Percentiles rank a stretch among this genome's conserved stretches.
These are phyloP conservation scores for Chamaenerion angustifolium DNA, from an alignment of 345 rosid species.

Conservation along the genomic window DNA sequence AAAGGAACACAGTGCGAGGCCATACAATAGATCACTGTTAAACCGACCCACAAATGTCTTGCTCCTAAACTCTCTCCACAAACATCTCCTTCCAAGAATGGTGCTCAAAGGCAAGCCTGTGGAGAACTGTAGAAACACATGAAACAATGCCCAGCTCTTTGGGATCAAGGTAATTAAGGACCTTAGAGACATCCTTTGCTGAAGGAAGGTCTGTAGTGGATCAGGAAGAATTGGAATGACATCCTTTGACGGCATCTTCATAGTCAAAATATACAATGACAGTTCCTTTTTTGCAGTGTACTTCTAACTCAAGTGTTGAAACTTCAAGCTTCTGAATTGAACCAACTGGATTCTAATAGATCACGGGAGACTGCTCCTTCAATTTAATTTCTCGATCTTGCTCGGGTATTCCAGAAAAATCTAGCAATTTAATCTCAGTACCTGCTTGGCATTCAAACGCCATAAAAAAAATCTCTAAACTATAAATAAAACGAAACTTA, in stretches of 20 bases:
- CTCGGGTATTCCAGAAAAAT: constrained; percentile 12
- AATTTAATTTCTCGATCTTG: constrained; percentile 9
- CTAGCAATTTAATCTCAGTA: constrained; percentile 17
- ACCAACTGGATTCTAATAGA: not conserved
- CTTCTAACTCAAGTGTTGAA: constrained; percentile 10
- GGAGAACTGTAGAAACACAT: constrained; percentile 56
- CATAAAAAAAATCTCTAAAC: constrained; percentile 34
- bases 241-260: constrained; percentile 24
- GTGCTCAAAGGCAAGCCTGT: constrained; percentile 65
- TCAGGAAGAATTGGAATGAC: constrained; percentile 12
- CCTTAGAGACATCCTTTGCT: constrained; percentile 63
- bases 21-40: constrained; percentile 51
- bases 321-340: constrained; percentile 10
- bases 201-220: constrained; percentile 73
- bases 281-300: constrained; percentile 6
- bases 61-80: constrained; percentile 86
- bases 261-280: not conserved
- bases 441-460: constrained; percentile 67
- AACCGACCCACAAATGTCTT: constrained; percentile 58
- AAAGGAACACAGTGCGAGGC: constrained; percentile 63
- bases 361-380: constrained; percentile 7
- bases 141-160: constrained; percentile 85
- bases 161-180: constrained; percentile 64
- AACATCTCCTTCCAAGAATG: constrained; percentile 80
- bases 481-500: constrained; percentile 1